Evolutionary conservation across 805 yeast genomes (phyloP), one percentile per base, ranked within the genome.

Genomic region (Candida quercuum): DNA sequence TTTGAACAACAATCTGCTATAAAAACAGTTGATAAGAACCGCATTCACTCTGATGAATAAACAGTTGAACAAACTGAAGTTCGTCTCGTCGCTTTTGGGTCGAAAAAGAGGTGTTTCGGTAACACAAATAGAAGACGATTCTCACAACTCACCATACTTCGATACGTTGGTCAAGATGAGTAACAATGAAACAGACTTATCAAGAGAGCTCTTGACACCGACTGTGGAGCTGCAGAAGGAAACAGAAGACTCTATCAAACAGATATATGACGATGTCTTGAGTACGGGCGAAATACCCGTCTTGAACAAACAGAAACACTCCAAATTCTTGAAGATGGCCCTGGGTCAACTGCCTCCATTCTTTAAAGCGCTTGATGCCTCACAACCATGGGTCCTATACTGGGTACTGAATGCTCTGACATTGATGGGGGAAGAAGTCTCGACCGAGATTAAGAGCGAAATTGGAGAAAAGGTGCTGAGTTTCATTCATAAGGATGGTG

Each of bases 311-410:
- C 33, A 31, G 21, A 46, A 41, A 20, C 60, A 56, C 30, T 12
- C 43, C 12, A 36, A 31, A 16, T 56, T 42, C 21, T 26, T 48
- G 10, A 42, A 35, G 14, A 36, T 40, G 43, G 47, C 53, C 0
- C 27, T 52, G n/a, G 50, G 51, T 3, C 37, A 33, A 6, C 27
- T 54, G 6, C 59, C 59, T 2, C 28, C 39, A 16, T 30, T 42
- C 39, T 47, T 56, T 39, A 39, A 57, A 3, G 71, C 71, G 0
- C 65, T 86, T 33, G 97, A 91, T 59, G 93, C 97, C 0, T 84
- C 93, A n/a, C 88, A 82, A 42, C 79, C 95, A 0, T 93, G 98
- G 98, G 63, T 91, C 52, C 41, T 85, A 1, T 91, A 84, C 56
- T 93, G 99, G 99, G 61, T 81, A 6, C 54, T 74, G 32, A 87